Conservation (phyloP, 345 rosid species). For the Eutrema japonicum region DNA sequence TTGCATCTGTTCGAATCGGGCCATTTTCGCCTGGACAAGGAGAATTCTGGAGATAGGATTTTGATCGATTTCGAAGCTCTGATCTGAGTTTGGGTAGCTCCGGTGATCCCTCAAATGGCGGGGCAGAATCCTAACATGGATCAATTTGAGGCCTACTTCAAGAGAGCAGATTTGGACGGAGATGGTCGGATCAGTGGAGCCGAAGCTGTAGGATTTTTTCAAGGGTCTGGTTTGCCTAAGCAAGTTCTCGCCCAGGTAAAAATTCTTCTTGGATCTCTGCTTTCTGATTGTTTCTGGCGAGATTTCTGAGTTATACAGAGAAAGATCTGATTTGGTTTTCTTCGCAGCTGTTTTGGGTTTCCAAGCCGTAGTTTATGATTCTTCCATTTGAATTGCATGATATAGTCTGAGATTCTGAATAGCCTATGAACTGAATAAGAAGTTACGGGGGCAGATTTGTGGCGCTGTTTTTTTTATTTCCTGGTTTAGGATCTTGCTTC, state of each 20-base stretch:
- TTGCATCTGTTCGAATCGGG: conserved; percentile 34
- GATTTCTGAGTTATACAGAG: background rate
- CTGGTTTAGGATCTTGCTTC: conserved; percentile 18
- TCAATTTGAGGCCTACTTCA: conserved; percentile 82
- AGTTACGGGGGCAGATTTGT: conserved; percentile 7
- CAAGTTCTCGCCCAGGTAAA: conserved; percentile 91
- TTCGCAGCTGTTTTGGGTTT: conserved; percentile 21
- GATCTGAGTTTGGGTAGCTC: conserved; percentile 27
- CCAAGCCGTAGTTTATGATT: background rate
- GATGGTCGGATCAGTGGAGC: conserved; percentile 92
- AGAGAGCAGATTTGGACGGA: conserved; percentile 94
- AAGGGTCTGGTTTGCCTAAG: conserved; percentile 86
- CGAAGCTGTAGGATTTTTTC: conserved; percentile 90
- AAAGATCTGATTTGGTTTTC: conserved; percentile 40
- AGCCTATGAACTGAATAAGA: conserved; percentile 9
- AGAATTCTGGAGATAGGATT: conserved; percentile 35
- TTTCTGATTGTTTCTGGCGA: conserved; percentile 24
- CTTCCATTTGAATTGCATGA: conserved; percentile 9
- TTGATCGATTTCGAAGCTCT: conserved; percentile 37
- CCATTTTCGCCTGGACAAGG: conserved; percentile 28
- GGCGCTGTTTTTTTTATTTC: background rate
- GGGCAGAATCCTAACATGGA: conserved; percentile 61
- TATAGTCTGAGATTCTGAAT: conserved; percentile 12
- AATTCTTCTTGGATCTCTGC: conserved; percentile 31
- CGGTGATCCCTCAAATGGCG: conserved; percentile 50